Evolutionary conservation across 1,284 basidiomycete genomes (phyloP), one percentile per base, ranked within the genome.

Genomic region (Cryptococcus sp.): DNA sequence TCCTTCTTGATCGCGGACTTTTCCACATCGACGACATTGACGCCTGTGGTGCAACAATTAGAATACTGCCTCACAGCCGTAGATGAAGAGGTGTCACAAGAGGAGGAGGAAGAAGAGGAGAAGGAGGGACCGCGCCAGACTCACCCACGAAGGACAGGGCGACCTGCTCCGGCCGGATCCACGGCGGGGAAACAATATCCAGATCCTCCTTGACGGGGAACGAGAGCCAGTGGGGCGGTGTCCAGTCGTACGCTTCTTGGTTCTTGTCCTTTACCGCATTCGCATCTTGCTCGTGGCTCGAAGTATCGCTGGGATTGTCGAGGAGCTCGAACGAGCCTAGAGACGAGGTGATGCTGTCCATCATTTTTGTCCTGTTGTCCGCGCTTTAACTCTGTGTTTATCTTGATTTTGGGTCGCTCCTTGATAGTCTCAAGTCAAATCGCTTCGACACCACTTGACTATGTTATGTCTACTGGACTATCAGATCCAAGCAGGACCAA

Each of bases 191-290:
- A 8, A 52, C 35, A 40, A 70, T 64, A 47, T 70, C 63, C 48
- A 64, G 65, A 53, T 57, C 57, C 25, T 43, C 54, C 30, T 66
- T 66, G 10, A 66, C 65, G 13, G 68, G 68, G 50, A 64, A 61
- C 23, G 61, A 60, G n/a, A 70, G 48, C 68, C 68, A 70, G 55
- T 70, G 65, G 19, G 67, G 63, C 42, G 68, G 66, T 49, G 55
- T 25, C 68, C 68, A 70, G 23, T 63, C 63, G 48, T 67, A 65
- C 20, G 64, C 56, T 22, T 50, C 47, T 47, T 57, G 43, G 48
- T 45, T 23, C 40, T 42, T 50, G 30, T 35, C 30, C 30, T 35
- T 35, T 8, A 35, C 30, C 13, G 30, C 30, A 35, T 35, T 35
- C 30, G 2, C 30, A 35, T 35, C 10, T 8, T 35, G 2, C 5